Evolutionary conservation across 352 stramenopile species (phyloP), one percentile per base, ranked within the genome.

Genomic region (Pythium vanterpoolii): DNA sequence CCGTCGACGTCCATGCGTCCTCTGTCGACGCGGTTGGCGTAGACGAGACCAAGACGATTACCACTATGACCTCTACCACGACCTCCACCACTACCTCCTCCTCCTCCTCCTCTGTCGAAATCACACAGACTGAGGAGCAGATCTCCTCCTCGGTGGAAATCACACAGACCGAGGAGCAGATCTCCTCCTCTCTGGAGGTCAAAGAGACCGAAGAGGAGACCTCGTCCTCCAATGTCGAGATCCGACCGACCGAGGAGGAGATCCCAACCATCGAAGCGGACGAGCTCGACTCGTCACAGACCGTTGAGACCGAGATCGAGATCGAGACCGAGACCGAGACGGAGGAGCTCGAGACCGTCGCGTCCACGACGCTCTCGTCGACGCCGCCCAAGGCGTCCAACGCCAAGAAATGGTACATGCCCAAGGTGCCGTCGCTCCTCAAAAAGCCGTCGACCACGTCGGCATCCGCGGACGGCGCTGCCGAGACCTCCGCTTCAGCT

Each of bases 401-500:
- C 31, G 8, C 53, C 40, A 77, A 84, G 56, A 83, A 83, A 49
- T 79, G 66, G 10, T 85, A 83, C 53, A 53, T 91, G 2, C 79
- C 81, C 34, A 88, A 86, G 56, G 76, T 89, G 3, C 68, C 81
- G 23, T 60, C 68, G 14, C 83, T 83, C 46, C 38, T 49, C 52
- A 51, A 56, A 34, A 74, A 73, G 52, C 57, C 73, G 18, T n/a
- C 67, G 6, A 18, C 48, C 19, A 21, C 51, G 14, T 18, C 42
- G 3, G 30, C n/a, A 56, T n/a, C n/a, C n/a, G 30, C 13, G 31
- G 30, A 45, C 31, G n/a, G n/a, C 30, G 16, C 48, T 18, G 48
- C 21, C 44, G 46, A 53, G 46, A 26, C 30, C 48, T 24, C 24
- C 42, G 19, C 42, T 21, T 27, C 42, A 18, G 16, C 42, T 21